Base-by-base conservation (phyloP, 495 filamentous ascomycete species). In the Penicillium bialowiezense region DNA sequence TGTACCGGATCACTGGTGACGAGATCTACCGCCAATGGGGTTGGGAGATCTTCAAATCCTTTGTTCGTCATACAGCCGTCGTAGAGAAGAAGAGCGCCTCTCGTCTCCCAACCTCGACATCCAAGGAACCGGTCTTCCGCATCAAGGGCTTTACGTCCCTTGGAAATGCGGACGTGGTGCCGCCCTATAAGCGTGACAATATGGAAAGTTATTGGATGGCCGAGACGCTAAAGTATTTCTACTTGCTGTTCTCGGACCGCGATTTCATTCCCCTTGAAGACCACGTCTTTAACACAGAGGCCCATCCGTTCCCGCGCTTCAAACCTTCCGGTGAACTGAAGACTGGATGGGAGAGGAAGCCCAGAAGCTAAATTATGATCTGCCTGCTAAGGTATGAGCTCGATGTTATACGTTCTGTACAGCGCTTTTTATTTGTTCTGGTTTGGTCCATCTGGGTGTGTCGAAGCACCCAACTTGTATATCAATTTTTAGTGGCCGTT, bases 171-270 rank as follows among this genome's bases (percentile, higher is more conserved):
- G 82, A 88, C 48, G 69, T 68, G 7, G 65, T 90, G 20, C 89
- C 89, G 3, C 77, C 88, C 0, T 53, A 58, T 14, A 69, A 70
- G 44, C 74, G 80, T 18, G 89, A 95, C 68, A 93, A 93, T 51
- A 93, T 93, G 90, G 90, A 95, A 69, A 91, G 89, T 56, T 95
- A 92, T 65, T 95, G 90, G 93, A 84, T 97, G 71, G 91, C 93
- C 33, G 95, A 99, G 72, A 99, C 95, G 29, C 75, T 99, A 32
- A 99, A 99, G 71, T 98, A 97, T 57, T 87, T 98, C 59, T 98
- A 96, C 65, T 79, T 98, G 21, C 77, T 97, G 39, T 98, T 99
- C 70, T 92, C 89, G 18, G 84, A 87, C 7, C 76, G 84, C 41
- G 89, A 95, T 34, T 71, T 97, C 41, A 74, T 97, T 38, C 88